These are phyloP conservation scores for Neurospora sp. DNA, from an alignment of 495 filamentous ascomycete species.

Conservation along the genomic window DNA sequence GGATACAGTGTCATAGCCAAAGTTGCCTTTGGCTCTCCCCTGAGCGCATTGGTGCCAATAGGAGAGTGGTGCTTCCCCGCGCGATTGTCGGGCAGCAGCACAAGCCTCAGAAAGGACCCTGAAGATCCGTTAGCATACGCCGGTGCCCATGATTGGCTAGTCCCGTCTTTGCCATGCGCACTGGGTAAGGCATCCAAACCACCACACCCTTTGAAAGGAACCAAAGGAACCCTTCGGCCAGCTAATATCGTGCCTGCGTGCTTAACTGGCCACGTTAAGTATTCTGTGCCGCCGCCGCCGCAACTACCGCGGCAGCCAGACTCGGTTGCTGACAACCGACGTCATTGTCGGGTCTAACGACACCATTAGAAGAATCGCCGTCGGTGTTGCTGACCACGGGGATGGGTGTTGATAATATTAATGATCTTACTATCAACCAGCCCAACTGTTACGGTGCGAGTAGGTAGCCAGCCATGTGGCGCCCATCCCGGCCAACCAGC, in stretches of 20 bases:
- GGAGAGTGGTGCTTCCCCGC: not conserved
- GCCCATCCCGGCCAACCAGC: not conserved
- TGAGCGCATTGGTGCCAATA: not conserved
- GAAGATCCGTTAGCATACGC: conserved; percentile 9
- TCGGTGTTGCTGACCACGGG: not conserved
- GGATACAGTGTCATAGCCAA: not conserved
- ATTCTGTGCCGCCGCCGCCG: not conserved
- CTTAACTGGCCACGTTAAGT: not conserved
- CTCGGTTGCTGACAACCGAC: not conserved
- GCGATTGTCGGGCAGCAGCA: not conserved
- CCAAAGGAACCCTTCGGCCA: not conserved
- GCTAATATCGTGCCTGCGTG: not conserved
- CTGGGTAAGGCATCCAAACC: not conserved
- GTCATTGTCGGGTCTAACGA: not conserved
- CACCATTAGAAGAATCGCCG: not conserved
- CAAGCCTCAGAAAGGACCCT: conserved; percentile 11
- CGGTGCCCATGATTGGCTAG: not conserved
- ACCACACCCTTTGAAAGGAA: not conserved
- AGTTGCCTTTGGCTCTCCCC: not conserved
- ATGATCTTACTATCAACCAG: not conserved
- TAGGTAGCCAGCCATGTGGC: not conserved
- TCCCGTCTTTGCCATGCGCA: not conserved
- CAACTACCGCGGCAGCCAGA: not conserved
- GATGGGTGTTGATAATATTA: not conserved
- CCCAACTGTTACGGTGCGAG: not conserved